phyloP scores from a whole-genome alignment of 2,329 filamentous ascomycete genomes.

The Pezicula radicicola region DNA sequence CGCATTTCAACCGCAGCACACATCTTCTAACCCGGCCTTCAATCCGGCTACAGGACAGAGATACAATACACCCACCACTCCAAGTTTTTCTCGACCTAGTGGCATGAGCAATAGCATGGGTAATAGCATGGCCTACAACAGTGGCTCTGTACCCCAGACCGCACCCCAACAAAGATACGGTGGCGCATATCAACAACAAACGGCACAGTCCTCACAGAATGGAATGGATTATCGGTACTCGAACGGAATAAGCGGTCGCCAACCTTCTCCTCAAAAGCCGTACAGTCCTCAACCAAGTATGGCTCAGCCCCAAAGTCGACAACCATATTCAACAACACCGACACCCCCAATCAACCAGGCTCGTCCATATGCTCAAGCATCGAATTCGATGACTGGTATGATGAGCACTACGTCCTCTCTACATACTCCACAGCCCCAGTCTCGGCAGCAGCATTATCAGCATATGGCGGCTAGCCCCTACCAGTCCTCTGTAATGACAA shows the following conservation, averaged over 20 bases:
- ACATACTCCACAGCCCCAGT: conserved; percentile 3
- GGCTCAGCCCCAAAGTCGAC: conserved; percentile 12
- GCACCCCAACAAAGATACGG: conserved; percentile 15
- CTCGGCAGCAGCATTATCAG: conserved; percentile 14
- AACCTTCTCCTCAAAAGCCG: conserved; percentile 26
- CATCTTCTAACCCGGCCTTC: conserved; percentile 6
- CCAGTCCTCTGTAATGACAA: conserved; percentile 27
- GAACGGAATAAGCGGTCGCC: conserved; percentile 20
- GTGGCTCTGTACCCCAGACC: conserved; percentile 18
- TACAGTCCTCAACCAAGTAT: conserved; percentile 22
- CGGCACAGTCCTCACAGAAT: conserved; percentile 22
- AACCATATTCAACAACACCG: conserved; percentile 20
- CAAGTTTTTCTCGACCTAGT: conserved; percentile 10
- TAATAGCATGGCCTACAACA: conserved; percentile 5
- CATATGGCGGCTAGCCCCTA: conserved; percentile 19
- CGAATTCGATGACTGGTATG: conserved; percentile 5
- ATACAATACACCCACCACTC: conserved; percentile 17
- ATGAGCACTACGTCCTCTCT: conserved; percentile 22
- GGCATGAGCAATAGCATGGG: too few species aligned
- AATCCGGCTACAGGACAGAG: conserved; percentile 12
- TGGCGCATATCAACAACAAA: conserved; percentile 24
- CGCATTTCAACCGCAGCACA: conserved; percentile 19
- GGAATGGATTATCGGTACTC: conserved; percentile 23
- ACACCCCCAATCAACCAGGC: conserved; percentile 18
- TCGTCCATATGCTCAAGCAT: conserved; percentile 15